Conservation (phyloP, 805 yeast species). For the Ogataea methylovora region DNA sequence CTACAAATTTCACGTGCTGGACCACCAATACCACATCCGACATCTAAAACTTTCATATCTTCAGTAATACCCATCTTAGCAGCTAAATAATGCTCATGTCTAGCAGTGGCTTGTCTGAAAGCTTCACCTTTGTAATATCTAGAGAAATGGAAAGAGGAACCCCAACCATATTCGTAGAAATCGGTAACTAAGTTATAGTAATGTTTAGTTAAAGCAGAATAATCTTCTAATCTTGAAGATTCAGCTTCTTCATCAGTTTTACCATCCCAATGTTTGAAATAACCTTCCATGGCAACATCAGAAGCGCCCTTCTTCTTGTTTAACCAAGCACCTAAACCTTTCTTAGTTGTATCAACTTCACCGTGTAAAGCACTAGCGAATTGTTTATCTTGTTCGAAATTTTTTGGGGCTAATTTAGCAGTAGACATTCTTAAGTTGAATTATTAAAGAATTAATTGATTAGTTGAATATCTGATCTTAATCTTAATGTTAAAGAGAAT, state of each 20-base stretch:
- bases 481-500: too few relatives aligned
- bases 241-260: constrained; percentile 70
- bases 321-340: constrained; percentile 72
- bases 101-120: constrained; percentile 88
- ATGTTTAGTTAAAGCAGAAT: constrained; percentile 86
- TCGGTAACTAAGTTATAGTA: constrained; percentile 96
- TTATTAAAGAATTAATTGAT: too few relatives aligned
- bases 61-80: constrained; percentile 72
- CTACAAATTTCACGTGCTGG: constrained; percentile 95
- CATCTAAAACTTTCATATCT: constrained; percentile 86
- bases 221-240: constrained; percentile 67
- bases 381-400: constrained; percentile 52
- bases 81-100: constrained; percentile 96
- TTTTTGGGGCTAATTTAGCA: constrained; percentile 44
- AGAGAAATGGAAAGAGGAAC: constrained; percentile 95
- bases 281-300: constrained; percentile 77
- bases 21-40: constrained; percentile 99
- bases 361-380: constrained; percentile 90
- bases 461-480: too few relatives aligned
- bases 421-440: too few relatives aligned
- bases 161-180: constrained; percentile 99
- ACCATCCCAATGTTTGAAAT: constrained; percentile 97
- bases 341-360: constrained; percentile 48
- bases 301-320: constrained; percentile 75
- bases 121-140: constrained; percentile 92